Evolutionary conservation across 1,284 basidiomycete genomes (phyloP), one percentile per base, ranked within the genome.

Genomic region (Ganoderma lucidum): DNA sequence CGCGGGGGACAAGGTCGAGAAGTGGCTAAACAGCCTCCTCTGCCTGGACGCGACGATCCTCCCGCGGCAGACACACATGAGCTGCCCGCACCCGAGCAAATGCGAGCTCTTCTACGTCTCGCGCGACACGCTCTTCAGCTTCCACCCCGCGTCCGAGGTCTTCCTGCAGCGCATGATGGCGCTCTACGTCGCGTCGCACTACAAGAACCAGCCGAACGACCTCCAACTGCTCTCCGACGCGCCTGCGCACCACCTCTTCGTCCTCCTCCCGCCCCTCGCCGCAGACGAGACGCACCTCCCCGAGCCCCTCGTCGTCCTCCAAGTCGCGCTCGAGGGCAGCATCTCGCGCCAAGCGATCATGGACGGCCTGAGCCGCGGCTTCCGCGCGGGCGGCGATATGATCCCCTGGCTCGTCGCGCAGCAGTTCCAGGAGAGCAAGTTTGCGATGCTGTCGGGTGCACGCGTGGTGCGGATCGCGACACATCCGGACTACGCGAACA

Each of bases 191-290:
- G 95, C 97, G 0, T 93, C 92, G 63, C 98, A 99, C 81, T 99
- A 99, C 86, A 99, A 99, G 82, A 99, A 99, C 81, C 95, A 97
- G 78, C 98, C 98, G 28, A 99, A 99, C 80, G 98, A 99, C 79
- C 85, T 99, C 56, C 97, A 99, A 80, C 89, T 99, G 66, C 90
- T 99, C 81, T 96, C 94, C 9, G 98, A 99, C 78, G 98, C 98
- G 0, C 98, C 98, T 0, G 96, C 96, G 0, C 97, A 99, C 78
- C 95, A 97, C 75, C 88, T 99, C 14, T 99, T 99, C 75, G 98
- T 99, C 2, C 88, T 99, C 0, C 85, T 99, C 0, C 96, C 97
- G 0, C 98, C 96, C 0, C 85, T 98, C 59, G 91, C 92, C 76
- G 94, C 96, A 68, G 93, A 96, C 71, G 93, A 96, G 78, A 92